A percentile compares a stretch with the other conserved stretches of the same genome.
These are phyloP conservation scores for Chloranthus sessilifolius DNA, from an alignment of 164 flowering plant genomes.

Conservation along the genomic window DNA sequence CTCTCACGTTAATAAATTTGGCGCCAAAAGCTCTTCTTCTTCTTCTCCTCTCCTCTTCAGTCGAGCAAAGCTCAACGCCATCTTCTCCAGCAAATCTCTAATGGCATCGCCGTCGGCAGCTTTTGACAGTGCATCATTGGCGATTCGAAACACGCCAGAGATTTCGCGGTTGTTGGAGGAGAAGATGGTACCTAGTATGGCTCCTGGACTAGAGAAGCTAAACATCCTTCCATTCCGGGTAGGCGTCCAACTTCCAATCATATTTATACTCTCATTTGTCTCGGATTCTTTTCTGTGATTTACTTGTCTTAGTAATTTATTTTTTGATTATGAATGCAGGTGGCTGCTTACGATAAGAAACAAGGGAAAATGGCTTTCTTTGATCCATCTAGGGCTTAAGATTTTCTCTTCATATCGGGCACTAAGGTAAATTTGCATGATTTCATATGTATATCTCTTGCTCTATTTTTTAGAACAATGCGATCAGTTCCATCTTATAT, in stretches of 20 bases:
- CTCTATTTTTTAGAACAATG: too few relatives aligned
- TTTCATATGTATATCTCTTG: too few relatives aligned
- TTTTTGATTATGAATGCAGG: constrained; percentile 38
- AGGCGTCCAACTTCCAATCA: constrained; percentile 1
- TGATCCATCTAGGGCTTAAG: constrained; percentile 86
- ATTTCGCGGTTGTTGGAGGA: too few relatives aligned
- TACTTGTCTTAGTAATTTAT: constrained; percentile 2
- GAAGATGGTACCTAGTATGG: constrained; percentile 93
- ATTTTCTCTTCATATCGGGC: constrained; percentile 94
- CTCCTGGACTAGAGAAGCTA: constrained; percentile 88
- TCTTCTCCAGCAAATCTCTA: too few relatives aligned
- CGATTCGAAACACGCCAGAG: too few relatives aligned
- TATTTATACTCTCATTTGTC: background rate
- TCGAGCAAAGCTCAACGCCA: too few relatives aligned
- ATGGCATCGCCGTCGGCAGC: too few relatives aligned
- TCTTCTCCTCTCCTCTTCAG: too few relatives aligned
- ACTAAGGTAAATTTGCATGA: constrained; percentile 75
- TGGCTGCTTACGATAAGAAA: constrained; percentile 91
- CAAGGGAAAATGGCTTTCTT: constrained; percentile 91
- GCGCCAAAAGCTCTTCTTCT: too few relatives aligned
- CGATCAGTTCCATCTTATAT: too few relatives aligned
- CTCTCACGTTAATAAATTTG: too few relatives aligned
- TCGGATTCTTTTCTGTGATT: background rate
- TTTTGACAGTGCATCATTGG: too few relatives aligned
- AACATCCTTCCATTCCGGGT: constrained; percentile 97